Base-by-base conservation (phyloP, 2,329 filamentous ascomycete genomes). In the Trichoderma guizhouense region DNA sequence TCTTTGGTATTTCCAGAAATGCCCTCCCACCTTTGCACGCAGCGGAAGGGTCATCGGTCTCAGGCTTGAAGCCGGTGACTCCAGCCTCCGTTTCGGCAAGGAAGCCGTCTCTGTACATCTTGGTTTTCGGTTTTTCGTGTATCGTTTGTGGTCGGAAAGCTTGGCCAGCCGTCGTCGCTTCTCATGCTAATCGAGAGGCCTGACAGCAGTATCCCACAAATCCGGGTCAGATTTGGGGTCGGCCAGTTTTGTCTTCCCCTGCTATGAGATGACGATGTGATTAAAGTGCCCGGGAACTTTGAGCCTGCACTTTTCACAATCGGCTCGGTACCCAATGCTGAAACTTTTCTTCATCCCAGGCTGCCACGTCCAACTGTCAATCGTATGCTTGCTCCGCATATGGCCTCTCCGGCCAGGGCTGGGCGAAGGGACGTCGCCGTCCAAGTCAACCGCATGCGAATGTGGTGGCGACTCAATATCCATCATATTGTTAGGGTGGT, bases 201-300 rank as follows among this genome's bases (percentile, higher is more conserved):
- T 76, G 30, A 79, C 74, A n/a, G 65, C 75, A 36, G 72, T 73
- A 60, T 78, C 69, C 78, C 74, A 81, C 60, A 79, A 69, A 28
- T 72, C 69, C 34, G n/a, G 21, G 21, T 75, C 64, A 55, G 53
- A 32, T 24, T 67, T 43, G n/a, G 76, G 76, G 62, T 80, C 77
- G 36, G 78, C 68, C 43, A 81, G 70, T 71, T 72, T 75, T 30
- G 73, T 77, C 66, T 73, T 69, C 26, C 78, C 77, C 30, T 77
- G 74, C 84, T 89, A 90, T 62, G 88, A 89, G 76, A 90, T 86
- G 74, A 93, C 89, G 72, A 94, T 93, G 81, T 95, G 92, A 77
- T 92, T 94, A 78, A 93, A 94, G 79, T 95, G 92, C 1, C 92
- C 92, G 0, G 92, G 92, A 8, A 93, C 91, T 78, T 90, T 92